Evolutionary conservation across 441 rosid genomes (phyloP).

Genomic region (Capsella rubella): DNA sequence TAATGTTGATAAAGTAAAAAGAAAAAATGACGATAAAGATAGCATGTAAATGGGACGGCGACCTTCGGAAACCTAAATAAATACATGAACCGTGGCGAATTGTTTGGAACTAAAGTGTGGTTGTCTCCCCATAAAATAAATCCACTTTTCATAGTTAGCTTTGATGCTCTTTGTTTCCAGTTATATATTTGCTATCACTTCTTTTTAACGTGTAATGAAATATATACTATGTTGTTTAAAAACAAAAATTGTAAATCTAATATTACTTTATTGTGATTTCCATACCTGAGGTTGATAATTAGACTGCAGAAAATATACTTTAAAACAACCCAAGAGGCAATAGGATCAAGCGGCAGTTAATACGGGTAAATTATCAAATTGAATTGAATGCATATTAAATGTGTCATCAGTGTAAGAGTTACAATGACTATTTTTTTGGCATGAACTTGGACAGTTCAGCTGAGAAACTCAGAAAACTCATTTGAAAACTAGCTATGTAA

Average conservation of each 20-base stretch:
- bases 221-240: background rate
- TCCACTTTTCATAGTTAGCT: constrained; percentile 15
- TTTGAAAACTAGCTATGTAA: no score
- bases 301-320: no score
- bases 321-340: no score
- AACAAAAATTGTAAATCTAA: background rate
- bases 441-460: no score
- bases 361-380: no score
- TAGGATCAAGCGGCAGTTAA: no score
- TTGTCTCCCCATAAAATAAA: constrained; percentile 11
- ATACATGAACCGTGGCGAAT: constrained; percentile 38
- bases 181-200: constrained; percentile 12
- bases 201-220: background rate
- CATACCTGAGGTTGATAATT: no score
- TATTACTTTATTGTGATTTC: background rate
- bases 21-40: constrained; percentile 18
- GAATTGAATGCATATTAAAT: no score
- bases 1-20: background rate
- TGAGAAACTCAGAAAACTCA: no score
- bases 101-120: constrained; percentile 32
- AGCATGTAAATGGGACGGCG: constrained; percentile 40
- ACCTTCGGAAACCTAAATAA: constrained; percentile 28
- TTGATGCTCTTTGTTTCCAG: constrained; percentile 4
- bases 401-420: no score
- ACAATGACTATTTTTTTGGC: no score